phyloP scores from a whole-genome alignment of 2,329 filamentous ascomycete species.

The Colletotrichum sublineola region DNA sequence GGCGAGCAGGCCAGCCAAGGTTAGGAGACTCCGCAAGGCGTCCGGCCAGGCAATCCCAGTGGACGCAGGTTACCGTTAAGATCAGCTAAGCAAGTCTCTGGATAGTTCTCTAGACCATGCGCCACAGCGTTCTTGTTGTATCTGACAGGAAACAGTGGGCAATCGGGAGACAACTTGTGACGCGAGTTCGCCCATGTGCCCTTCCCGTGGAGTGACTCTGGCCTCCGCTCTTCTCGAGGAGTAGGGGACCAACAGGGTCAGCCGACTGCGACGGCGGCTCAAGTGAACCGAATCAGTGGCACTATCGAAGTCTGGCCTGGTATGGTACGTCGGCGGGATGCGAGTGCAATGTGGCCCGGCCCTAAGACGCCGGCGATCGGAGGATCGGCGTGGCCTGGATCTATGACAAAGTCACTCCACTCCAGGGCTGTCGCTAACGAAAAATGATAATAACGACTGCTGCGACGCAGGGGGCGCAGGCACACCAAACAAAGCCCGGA shows the following conservation, averaged over 20 bases:
- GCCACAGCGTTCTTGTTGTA: conserved; percentile 2
- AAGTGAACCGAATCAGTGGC: conserved; percentile 37
- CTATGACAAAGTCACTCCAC: conserved; percentile 39
- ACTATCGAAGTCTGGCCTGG: conserved; percentile 9
- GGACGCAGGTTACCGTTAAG: conserved; percentile 18
- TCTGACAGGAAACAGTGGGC: conserved; percentile 16
- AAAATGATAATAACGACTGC: conserved; percentile 9
- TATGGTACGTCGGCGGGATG: conserved; percentile 32
- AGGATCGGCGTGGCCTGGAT: conserved; percentile 33
- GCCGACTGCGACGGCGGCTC: conserved; percentile 33
- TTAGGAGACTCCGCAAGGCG: conserved; percentile 24
- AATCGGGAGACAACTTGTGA: conserved; percentile 32
- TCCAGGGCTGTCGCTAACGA: conserved; percentile 35
- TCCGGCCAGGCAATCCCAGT: conserved; percentile 20
- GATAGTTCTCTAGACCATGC: conserved; percentile 4
- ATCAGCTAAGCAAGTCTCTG: conserved; percentile 20
- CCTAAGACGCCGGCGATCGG: conserved; percentile 28
- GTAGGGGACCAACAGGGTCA: conserved; percentile 21
- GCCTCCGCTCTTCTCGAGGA: conserved; percentile 6
- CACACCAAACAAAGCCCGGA: conserved; percentile 25
- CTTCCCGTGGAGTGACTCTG: conserved; percentile 36
- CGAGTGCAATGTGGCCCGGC: conserved; percentile 20
- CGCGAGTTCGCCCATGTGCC: conserved; percentile 25
- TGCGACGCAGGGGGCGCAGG: conserved; percentile 26
- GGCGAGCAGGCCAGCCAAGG: conserved; percentile 25